Percentiles rank a stretch among this genome's conserved stretches.
Conservation (phyloP, 148 eudicot genomes). For the Amaranthus palmeri region DNA sequence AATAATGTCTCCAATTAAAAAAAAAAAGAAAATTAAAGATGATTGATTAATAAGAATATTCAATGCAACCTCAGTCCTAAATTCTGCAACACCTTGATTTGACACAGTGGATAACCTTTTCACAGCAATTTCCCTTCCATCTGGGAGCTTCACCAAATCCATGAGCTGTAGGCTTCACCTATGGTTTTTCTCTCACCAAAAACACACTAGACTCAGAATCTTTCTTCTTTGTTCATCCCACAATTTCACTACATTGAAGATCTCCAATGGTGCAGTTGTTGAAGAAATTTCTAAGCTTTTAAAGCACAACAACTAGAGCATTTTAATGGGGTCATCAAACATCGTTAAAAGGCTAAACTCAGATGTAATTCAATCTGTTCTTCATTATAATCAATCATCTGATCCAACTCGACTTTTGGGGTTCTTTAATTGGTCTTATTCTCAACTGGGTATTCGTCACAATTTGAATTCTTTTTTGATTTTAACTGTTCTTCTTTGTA, state of each 20-base stretch:
- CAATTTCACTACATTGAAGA: slow-evolving; percentile 19
- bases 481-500: too few relatives aligned
- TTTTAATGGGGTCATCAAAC: slow-evolving; percentile 43
- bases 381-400: slow-evolving; percentile 28
- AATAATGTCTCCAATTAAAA: too few relatives aligned
- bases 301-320: slow-evolving; percentile 43
- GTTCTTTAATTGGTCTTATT: too few relatives aligned
- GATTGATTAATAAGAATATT: too few relatives aligned
- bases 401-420: slow-evolving; percentile 50
- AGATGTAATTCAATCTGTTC: slow-evolving; percentile 57
- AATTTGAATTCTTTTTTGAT: too few relatives aligned
- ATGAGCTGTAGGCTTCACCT: slow-evolving; percentile 19
- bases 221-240: neutral
- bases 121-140: too few relatives aligned
- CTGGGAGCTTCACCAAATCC: too few relatives aligned
- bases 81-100: too few relatives aligned
- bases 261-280: slow-evolving; percentile 19
- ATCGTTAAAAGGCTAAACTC: slow-evolving; percentile 43
- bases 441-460: too few relatives aligned
- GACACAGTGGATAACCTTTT: too few relatives aligned
- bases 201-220: neutral
- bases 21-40: too few relatives aligned
- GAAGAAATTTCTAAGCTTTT: slow-evolving; percentile 41
- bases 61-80: too few relatives aligned
- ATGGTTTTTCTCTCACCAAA: neutral